Evolutionary conservation across 371 early-diverging fungal species (phyloP).

Genomic region (Syncephalastrum racemosum): DNA sequence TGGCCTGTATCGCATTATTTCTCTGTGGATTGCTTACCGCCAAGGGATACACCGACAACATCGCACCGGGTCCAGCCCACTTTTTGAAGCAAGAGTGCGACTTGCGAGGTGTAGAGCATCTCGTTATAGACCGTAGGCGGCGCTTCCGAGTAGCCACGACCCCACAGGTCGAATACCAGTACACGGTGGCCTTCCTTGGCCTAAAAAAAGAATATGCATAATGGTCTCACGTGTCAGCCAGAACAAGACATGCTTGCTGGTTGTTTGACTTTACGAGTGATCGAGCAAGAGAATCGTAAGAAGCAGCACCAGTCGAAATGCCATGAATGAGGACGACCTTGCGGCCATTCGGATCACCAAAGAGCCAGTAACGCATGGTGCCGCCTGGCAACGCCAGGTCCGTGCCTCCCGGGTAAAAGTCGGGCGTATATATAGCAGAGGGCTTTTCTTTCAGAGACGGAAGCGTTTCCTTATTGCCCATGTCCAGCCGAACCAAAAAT

Average conservation of each 20-base stretch:
- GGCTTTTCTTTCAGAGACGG: slow-evolving; percentile 35
- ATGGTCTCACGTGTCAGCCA: slow-evolving; percentile 5
- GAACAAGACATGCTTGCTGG: not conserved
- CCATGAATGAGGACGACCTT: slow-evolving; percentile 61
- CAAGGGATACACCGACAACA: slow-evolving; percentile 53
- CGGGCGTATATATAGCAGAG: slow-evolving; percentile 24
- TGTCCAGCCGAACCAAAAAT: too few relatives aligned
- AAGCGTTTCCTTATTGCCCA: slow-evolving; percentile 16
- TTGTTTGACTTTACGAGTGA: slow-evolving; percentile 20
- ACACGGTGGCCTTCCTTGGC: slow-evolving; percentile 48
- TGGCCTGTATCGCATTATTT: too few relatives aligned
- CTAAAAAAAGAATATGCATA: slow-evolving; percentile 30
- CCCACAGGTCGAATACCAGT: slow-evolving; percentile 55
- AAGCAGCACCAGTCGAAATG: slow-evolving; percentile 38
- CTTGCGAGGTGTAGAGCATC: slow-evolving; percentile 47
- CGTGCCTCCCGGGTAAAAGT: slow-evolving; percentile 42
- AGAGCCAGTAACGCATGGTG: slow-evolving; percentile 53
- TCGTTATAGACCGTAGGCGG: slow-evolving; percentile 47
- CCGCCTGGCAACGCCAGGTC: slow-evolving; percentile 42
- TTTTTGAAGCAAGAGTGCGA: slow-evolving; percentile 46
- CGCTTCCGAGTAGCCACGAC: slow-evolving; percentile 53
- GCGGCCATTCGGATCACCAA: slow-evolving; percentile 50
- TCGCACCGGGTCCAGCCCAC: slow-evolving; percentile 53
- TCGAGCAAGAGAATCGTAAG: slow-evolving; percentile 29
- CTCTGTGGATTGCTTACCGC: slow-evolving; percentile 30